Evolutionary conservation across 2,329 filamentous ascomycete species (phyloP), one percentile per base, ranked within the genome.

Genomic region (Hortaea sp.): DNA sequence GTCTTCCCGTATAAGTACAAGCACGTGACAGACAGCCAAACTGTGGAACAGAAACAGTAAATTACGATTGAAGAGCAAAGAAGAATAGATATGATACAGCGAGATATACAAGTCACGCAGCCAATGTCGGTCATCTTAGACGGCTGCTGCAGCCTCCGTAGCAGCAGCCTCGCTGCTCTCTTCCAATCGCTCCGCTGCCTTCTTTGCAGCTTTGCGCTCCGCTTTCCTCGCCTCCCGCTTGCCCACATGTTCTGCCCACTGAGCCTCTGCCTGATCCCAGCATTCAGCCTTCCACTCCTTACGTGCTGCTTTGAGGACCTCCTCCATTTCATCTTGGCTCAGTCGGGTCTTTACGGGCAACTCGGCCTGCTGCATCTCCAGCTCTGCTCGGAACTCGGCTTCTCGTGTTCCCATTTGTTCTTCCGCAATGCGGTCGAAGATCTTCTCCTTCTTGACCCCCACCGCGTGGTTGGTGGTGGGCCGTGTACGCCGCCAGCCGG

Each of bases 401-500:
- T 35, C 32, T n/a, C 7, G 7, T n/a, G n/a, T 35, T 9, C 9
- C n/a, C 32, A 35, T 9, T 3, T 35, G n/a, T 35, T n/a, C n/a
- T 35, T 35, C 9, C 9, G 7, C 32, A n/a, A 35, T 35, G 32
- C n/a, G 7, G 4, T 35, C n/a, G 32, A 9, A n/a, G 32, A 35
- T 9, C 32, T 35, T n/a, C n/a, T 35, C n/a, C 32, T 9, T 35
- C n/a, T n/a, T 35, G 32, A n/a, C 32, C 32, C 6, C 13, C 37
- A n/a, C 37, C 37, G 37, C 13, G 37, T 39, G 37, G 13, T 39
- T 39, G 37, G 9, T 39, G 10, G 37, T 27, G 7, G 10, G 10
- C 10, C 37, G 37, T 1, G 58, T 58, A n/a, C 58, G 49, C 30
- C 49, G 42, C 60, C 60, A 63, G n/a, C 60, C 60, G 11, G 52